Base-by-base conservation (phyloP, 2,329 filamentous ascomycete species). In the Xylaria sp. region DNA sequence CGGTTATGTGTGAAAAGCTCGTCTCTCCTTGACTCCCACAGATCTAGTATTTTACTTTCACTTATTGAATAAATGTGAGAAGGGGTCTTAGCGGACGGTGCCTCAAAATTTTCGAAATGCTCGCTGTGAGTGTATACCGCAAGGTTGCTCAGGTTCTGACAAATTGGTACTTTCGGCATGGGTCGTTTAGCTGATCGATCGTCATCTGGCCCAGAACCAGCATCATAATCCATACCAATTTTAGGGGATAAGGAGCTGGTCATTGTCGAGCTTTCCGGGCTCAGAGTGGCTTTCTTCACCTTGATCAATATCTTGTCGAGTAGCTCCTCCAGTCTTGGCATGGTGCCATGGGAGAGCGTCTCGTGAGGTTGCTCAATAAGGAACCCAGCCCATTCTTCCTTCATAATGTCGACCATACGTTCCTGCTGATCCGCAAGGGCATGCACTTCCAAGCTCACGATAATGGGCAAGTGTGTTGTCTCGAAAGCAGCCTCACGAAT, bases 371-470 rank as follows among this genome's bases (percentile, higher is more conserved):
- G 71, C 21, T 92, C 88, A 11, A 97, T 82, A 5, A 98, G 82
- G 70, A 90, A 79, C 0, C 86, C 88, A 42, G 84, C 85, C 93
- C 94, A 99, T 67, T 92, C 90, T 69, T 97, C 88, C 67, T 88
- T 88, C 90, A 99, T 97, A 66, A 98, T 96, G 59, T 91, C 86
- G 11, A 97, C 94, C 92, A 98, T 97, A 53, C 91, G 84, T 67
- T 92, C 88, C 76, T 99, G 95, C 76, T 98, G 94, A 56, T 91
- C 87, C 1, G 84, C 80, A 64, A 89, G 87, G 14, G 92, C 90
- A 75, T 98, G 94, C 0, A 98, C 92, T 77, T 99, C 95, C 5
- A 98, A 83, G 74, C 93, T 97, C 67, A 98, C 87, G 61, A 98
- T 96, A 40, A 99, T 81, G 0, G 95, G 95, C 19, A 97, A 81